Base-by-base conservation (phyloP, 108 stramenopile genomes). In the Cyclostephanos tholiformis region DNA sequence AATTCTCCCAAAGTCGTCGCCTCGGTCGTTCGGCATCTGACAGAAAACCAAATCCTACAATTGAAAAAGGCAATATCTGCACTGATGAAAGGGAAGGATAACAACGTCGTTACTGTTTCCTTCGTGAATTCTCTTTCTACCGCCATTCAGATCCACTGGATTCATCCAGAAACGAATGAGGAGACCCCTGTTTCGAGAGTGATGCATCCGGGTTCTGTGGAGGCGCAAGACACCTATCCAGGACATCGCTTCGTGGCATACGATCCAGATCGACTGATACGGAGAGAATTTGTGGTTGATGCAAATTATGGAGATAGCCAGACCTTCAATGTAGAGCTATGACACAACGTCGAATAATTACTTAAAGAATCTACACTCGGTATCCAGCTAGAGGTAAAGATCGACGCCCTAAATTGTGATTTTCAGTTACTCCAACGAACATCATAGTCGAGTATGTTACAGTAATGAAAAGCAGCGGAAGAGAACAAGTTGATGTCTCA, bases 211-310 rank as follows among this genome's bases (percentile, higher is more conserved):
- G 87, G 86, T 9, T 51, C 35, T 13, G 68, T 73, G 10, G 78
- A 62, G 32, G 58, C 72, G 14, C 67, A 80, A 17, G n/a, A 68
- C 2, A 76, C 78, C 14, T 79, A 85, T 83, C 86, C 86, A 3
- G 82, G 79, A 12, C 86, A 87, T 71, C 39, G 44, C 6, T 87
- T 87, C 43, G 75, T 73, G 19, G 79, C 71, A 0, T 87, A 87
- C 65, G 76, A 86, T 63, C 57, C 76, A 13, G 80, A 86, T 38
- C 44, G 75, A 30, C 41, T 10, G 4, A 41, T 41, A 41, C 9
- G 41, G 9, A 41, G 41, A 12, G 41, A 41, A 41, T 41, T 41
- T 41, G 41, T 41, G 41, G 41, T 41, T 10, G 41, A 41, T 41
- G 41, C 41, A 41, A 10, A 41, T 8, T 41, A 41, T 41, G 41